Evolutionary conservation across 1,139 yeast species (phyloP), one percentile per base, ranked within the genome.

Genomic region (Suhomyces maxii): DNA sequence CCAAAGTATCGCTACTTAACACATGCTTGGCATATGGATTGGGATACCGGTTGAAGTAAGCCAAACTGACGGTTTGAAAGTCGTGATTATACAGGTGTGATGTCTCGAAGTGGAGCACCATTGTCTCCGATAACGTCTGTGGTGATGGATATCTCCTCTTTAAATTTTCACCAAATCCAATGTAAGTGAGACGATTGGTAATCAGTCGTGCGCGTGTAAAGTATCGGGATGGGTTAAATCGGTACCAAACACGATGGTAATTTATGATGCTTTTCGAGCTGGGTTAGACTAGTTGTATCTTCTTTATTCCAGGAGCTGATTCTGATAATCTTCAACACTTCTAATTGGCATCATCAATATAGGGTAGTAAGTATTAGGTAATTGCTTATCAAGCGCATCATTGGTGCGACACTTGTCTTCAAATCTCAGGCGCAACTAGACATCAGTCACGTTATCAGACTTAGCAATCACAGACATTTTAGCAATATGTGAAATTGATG

Each of bases 11-110:
- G 36, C 84, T 84, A 11, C 96, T 85, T 40, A 85, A 71, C 11
- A 93, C 97, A 68, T 93, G 97, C n/a, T 82, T 71, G 35, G 97
- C 86, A 61, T 78, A 90, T 3, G 99, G 99, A 60, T 89, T 89
- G 2, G 97, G 97, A 60, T 89, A 89, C 56, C 95, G 73, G 67
- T 88, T 88, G 65, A 89, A 83, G 63, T 85, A 86, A 1, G 96
- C 96, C 44, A 84, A 71, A 6, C 91, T 77, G 23, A 87, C 89
- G 1, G 93, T 86, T 42, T 76, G 76, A 60, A 90, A 90, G 57
- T 84, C 84, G 63, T 83, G 82, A 45, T 77, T 68, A 63, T 74
- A 87, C 26, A 69, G 64, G 60, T 83, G 86, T 13, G 73, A 61
- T 51, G 74, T 80, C 55, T 79, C 79, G 62, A 80, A 82, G 65